Percentiles rank a stretch among this genome's conserved stretches.
These are phyloP conservation scores for Jamesozyma jinghongensis DNA, from an alignment of 805 yeast species.

Conservation along the genomic window DNA sequence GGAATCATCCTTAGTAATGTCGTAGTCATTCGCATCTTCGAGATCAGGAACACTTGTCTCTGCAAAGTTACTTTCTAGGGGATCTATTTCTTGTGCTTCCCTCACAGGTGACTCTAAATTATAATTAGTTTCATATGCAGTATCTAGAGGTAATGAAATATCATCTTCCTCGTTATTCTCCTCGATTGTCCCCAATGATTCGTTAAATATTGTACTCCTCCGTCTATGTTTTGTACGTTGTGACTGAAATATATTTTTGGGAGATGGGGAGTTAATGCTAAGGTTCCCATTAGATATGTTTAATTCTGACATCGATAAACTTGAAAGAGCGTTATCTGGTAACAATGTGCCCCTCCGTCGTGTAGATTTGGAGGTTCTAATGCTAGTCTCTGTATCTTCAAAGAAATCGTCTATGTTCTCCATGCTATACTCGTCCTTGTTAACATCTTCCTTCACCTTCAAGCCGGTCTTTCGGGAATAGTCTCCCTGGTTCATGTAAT, in stretches of 20 bases:
- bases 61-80: not conserved
- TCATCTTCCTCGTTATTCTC: no score
- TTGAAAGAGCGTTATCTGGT: not conserved
- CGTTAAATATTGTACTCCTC: not conserved
- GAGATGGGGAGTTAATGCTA: not conserved
- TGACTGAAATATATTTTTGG: not conserved
- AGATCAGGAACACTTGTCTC: slow-evolving; percentile 40
- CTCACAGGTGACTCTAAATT: not conserved
- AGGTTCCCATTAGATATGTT: not conserved
- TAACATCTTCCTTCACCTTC: slow-evolving; percentile 37
- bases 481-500: slow-evolving; percentile 42
- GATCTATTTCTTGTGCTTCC: no score
- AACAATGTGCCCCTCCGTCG: slow-evolving; percentile 17
- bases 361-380: slow-evolving; percentile 6
- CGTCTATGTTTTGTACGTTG: not conserved
- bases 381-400: slow-evolving; percentile 30
- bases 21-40: slow-evolving; percentile 66
- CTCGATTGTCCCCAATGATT: no score
- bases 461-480: slow-evolving; percentile 62
- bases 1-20: slow-evolving; percentile 10
- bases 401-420: slow-evolving; percentile 66
- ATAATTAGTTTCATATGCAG: not conserved
- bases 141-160: no score
- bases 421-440: slow-evolving; percentile 51
- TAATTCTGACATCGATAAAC: slow-evolving; percentile 1